Conservation (phyloP, 148 eudicot species). For the Fagopyrum tataricum region DNA sequence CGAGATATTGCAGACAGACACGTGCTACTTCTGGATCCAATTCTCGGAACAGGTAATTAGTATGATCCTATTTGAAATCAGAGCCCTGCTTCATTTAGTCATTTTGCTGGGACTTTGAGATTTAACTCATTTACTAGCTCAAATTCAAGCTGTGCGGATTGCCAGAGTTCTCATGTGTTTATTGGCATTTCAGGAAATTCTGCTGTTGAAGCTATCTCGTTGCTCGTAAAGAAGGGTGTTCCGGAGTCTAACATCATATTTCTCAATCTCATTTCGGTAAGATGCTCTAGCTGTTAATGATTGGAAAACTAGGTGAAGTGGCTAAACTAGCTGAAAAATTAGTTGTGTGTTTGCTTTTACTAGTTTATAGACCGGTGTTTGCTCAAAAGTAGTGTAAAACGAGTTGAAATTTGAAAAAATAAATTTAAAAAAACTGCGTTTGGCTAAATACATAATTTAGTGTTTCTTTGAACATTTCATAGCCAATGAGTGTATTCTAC, state of each 20-base stretch:
- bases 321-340: too few species aligned
- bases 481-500: too few species aligned
- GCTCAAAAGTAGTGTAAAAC: too few species aligned
- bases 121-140: not conserved
- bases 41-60: conserved; percentile 79
- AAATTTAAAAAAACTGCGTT: too few species aligned
- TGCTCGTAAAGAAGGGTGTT: conserved; percentile 87
- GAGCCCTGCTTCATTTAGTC: too few species aligned
- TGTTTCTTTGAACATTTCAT: too few species aligned
- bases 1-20: conserved; percentile 83
- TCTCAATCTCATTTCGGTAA: conserved; percentile 90
- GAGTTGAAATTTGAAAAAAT: too few species aligned
- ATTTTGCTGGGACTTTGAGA: too few species aligned
- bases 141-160: not conserved
- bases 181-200: conserved; percentile 59
- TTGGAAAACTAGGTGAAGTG: too few species aligned
- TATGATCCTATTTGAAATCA: not conserved
- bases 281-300: not conserved
- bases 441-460: too few species aligned
- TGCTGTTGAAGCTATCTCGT: conserved; percentile 85
- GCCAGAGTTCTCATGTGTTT: not conserved
- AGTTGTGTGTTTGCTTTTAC: too few species aligned
- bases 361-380: too few species aligned
- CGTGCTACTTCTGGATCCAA: conserved; percentile 90
- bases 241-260: conserved; percentile 91